Percentiles rank a stretch among this genome's conserved stretches.
Conservation (phyloP, 768 basidiomycete species). For the Suillus occidentalis region DNA sequence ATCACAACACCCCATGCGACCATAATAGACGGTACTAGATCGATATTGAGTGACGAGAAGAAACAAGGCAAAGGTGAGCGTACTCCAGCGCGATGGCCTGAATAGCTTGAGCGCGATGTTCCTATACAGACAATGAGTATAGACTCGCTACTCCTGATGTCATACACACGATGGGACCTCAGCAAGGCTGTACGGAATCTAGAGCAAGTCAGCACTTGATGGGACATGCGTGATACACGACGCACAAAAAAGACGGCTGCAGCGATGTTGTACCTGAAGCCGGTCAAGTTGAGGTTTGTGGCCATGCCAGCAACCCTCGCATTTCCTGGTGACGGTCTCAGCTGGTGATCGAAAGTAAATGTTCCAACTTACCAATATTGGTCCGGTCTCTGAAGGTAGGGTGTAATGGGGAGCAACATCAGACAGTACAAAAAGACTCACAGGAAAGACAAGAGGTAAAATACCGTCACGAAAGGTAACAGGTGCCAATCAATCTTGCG, state of each 20-base stretch:
- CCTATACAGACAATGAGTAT: slow-evolving; percentile 20
- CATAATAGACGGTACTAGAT: slow-evolving; percentile 41
- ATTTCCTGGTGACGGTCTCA: slow-evolving; percentile 30
- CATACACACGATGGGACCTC: slow-evolving; percentile 39
- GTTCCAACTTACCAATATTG: slow-evolving; percentile 40
- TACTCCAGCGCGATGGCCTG: slow-evolving; percentile 37
- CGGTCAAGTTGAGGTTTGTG: slow-evolving; percentile 34
- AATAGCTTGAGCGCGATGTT: slow-evolving; percentile 39
- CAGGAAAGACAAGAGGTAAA: slow-evolving; percentile 49
- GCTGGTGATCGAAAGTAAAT: neutral
- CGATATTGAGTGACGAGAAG: slow-evolving; percentile 15
- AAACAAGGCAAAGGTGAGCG: slow-evolving; percentile 3
- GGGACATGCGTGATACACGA: neutral
- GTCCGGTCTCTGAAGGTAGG: slow-evolving; percentile 38
- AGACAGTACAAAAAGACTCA: slow-evolving; percentile 24
- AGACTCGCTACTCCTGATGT: neutral
- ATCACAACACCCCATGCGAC: slow-evolving; percentile 40
- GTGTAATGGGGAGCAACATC: neutral
- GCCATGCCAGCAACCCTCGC: slow-evolving; percentile 47
- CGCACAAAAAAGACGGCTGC: slow-evolving; percentile 40
- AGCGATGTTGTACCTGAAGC: slow-evolving; percentile 36
- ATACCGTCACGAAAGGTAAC: slow-evolving; percentile 42
- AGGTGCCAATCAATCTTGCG: slow-evolving; percentile 46
- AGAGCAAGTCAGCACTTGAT: slow-evolving; percentile 1
- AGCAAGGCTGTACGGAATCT: slow-evolving; percentile 38